Percentiles rank a stretch among this genome's conserved stretches.
Conservation (phyloP, 345 rosid genomes). For the Cardiospermum halicacabum region DNA sequence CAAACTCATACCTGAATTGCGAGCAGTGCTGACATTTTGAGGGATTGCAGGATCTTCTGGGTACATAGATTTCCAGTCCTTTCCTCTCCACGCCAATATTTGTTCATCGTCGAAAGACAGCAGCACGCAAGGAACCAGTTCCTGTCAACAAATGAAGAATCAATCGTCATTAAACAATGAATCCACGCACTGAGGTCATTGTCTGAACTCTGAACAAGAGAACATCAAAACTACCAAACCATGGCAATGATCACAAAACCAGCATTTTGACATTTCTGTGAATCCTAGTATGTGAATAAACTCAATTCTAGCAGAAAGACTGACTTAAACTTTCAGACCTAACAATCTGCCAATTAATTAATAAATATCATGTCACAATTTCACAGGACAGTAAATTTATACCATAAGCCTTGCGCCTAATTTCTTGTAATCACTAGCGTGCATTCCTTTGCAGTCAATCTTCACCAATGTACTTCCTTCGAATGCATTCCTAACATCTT, state of each 20-base stretch:
- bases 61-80: slow-evolving; percentile 72
- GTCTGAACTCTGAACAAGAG: neutral
- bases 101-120: slow-evolving; percentile 88
- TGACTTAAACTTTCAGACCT: neutral
- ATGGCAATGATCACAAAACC: neutral
- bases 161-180: slow-evolving; percentile 3
- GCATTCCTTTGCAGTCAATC: slow-evolving; percentile 75
- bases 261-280: neutral
- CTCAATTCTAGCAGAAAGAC: neutral
- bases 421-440: slow-evolving; percentile 85
- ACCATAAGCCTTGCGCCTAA: slow-evolving; percentile 94
- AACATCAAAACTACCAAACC: slow-evolving; percentile 6
- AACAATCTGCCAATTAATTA: neutral
- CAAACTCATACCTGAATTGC: slow-evolving; percentile 37
- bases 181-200: neutral
- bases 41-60: slow-evolving; percentile 33
- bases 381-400: neutral
- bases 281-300: neutral
- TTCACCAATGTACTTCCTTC: slow-evolving; percentile 83
- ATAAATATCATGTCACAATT: neutral
- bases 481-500: slow-evolving; percentile 80
- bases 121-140: slow-evolving; percentile 85
- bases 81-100: slow-evolving; percentile 90
- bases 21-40: slow-evolving; percentile 19
- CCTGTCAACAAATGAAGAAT: slow-evolving; percentile 36